Conservation (phyloP, 2,329 filamentous ascomycete species). For the Pseudogymnoascus sp. region DNA sequence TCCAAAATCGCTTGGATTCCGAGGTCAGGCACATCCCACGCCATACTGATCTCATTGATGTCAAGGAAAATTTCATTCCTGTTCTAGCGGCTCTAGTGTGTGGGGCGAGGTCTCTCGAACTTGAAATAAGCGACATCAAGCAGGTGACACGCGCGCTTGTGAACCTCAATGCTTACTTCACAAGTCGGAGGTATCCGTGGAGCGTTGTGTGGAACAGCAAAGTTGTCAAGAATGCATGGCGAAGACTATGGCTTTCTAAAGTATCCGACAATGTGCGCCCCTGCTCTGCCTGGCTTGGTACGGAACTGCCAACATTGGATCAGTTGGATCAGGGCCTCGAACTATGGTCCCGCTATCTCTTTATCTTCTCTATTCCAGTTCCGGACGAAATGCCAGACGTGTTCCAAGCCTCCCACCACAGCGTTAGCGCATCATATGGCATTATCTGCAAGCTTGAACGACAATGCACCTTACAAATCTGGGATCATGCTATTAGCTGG, state of each 20-base stretch:
- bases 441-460: conserved; percentile 48
- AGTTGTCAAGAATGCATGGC: conserved; percentile 37
- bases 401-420: conserved; percentile 50
- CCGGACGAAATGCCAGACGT: conserved; percentile 46
- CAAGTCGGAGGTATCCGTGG: conserved; percentile 39
- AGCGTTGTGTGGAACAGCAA: conserved; percentile 35
- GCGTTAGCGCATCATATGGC: conserved; percentile 45
- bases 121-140: conserved; percentile 35
- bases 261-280: conserved; percentile 28
- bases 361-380: conserved; percentile 49
- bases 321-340: conserved; percentile 29
- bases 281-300: conserved; percentile 24
- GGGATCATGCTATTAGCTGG: conserved; percentile 51
- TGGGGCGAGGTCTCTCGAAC: conserved; percentile 35
- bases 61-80: conserved; percentile 38
- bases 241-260: conserved; percentile 38
- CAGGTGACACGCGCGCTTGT: conserved; percentile 38
- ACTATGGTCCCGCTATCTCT: conserved; percentile 35
- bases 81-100: conserved; percentile 37
- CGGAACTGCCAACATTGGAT: conserved; percentile 29
- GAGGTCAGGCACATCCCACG: conserved; percentile 36
- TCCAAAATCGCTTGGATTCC: conserved; percentile 43
- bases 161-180: conserved; percentile 41
- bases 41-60: conserved; percentile 33
- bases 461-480: conserved; percentile 45